Evolutionary conservation across 371 early-diverging fungal species (phyloP).

Genomic region (Gilbertella persicaria): DNA sequence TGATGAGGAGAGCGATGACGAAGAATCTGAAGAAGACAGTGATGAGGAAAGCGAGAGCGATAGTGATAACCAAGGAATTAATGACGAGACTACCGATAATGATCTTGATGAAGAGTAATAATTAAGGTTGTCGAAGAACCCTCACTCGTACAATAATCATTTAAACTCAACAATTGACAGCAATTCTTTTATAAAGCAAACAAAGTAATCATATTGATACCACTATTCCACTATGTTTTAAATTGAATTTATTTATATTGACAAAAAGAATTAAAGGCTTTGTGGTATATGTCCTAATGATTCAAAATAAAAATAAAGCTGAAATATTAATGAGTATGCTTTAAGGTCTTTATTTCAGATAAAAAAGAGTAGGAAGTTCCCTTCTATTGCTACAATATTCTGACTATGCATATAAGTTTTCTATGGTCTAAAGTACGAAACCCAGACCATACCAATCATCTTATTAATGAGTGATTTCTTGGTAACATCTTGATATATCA

Average conservation of each 20-base stretch:
- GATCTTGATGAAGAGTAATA: slow-evolving; percentile 5
- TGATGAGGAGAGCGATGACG: slow-evolving; percentile 7
- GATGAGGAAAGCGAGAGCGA: slow-evolving; percentile 12
- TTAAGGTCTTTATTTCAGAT: too few relatives aligned
- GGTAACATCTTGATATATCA: too few relatives aligned
- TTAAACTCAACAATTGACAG: slow-evolving; percentile 1
- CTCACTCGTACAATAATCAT: slow-evolving; percentile 7
- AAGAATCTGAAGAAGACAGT: slow-evolving; percentile 10
- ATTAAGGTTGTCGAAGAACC: slow-evolving; percentile 7
- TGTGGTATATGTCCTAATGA: too few relatives aligned
- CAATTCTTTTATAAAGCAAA: slow-evolving; percentile 5
- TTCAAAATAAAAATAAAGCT: too few relatives aligned
- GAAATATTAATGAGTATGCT: too few relatives aligned
- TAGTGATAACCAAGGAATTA: slow-evolving; percentile 10
- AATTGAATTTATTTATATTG: not conserved
- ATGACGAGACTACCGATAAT: slow-evolving; percentile 7
- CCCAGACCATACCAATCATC: too few relatives aligned
- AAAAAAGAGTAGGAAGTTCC: too few relatives aligned
- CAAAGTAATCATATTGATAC: slow-evolving; percentile 5
- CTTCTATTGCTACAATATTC: too few relatives aligned
- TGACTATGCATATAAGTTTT: too few relatives aligned
- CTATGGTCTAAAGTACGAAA: too few relatives aligned
- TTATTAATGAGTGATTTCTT: too few relatives aligned
- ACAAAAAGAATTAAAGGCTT: too few relatives aligned
- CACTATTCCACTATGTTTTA: slow-evolving; percentile 4